These are phyloP conservation scores for Colletotrichum sp. DNA, from an alignment of 2,329 filamentous ascomycete genomes.

Conservation along the genomic window DNA sequence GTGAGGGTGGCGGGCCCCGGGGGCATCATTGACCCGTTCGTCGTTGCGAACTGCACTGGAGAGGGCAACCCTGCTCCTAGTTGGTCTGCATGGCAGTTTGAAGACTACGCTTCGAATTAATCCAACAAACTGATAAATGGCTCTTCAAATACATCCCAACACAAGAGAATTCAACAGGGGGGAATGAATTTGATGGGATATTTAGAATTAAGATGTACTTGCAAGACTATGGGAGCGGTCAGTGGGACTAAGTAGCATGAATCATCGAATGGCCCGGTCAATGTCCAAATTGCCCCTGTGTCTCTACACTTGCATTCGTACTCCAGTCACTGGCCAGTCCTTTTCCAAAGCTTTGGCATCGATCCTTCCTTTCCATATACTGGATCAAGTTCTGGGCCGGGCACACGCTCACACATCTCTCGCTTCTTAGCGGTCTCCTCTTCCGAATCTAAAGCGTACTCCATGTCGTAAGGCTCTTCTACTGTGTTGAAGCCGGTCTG, in stretches of 20 bases:
- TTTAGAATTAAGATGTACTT: not conserved
- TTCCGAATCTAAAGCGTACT: not conserved
- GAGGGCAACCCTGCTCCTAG: not conserved
- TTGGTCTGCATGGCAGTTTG: not conserved
- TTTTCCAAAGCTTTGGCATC: not conserved
- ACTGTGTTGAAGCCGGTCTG: not conserved
- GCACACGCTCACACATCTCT: not conserved
- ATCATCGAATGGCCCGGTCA: not conserved
- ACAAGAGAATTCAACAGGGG: not conserved
- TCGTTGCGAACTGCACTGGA: not conserved
- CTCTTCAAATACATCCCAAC: not conserved
- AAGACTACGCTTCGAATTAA: not conserved
- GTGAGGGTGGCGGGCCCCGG: not conserved
- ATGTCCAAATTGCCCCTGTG: not conserved
- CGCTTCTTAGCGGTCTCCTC: not conserved
- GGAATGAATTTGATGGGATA: not conserved
- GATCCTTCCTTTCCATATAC: not conserved
- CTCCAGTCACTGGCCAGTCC: not conserved
- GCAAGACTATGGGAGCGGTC: not conserved
- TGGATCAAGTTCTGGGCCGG: not conserved
- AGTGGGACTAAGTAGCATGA: not conserved
- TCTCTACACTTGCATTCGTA: not conserved
- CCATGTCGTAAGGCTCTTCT: not conserved
- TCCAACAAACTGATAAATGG: fast-evolving
- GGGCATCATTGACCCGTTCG: not conserved